Conservation (phyloP, 2,329 filamentous ascomycete species). For the Dactylellina sp. region DNA sequence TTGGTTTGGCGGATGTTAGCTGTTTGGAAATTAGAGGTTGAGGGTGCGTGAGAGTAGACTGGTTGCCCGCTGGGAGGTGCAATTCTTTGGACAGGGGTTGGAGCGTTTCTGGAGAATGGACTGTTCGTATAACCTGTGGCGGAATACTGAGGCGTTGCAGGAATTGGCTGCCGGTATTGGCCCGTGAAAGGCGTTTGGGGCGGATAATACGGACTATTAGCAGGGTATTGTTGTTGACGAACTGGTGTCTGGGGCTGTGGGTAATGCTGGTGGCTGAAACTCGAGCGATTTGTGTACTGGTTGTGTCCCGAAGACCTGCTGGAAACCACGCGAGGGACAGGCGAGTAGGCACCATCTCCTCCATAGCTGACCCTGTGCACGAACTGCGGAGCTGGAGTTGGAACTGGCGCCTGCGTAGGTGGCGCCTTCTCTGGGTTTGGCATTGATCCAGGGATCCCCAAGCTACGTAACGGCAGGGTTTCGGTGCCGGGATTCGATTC, state of each 20-base stretch:
- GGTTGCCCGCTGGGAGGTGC: constrained; percentile 17
- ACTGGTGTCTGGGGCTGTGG: constrained; percentile 31
- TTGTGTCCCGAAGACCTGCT: constrained; percentile 32
- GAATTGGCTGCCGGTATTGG: constrained; percentile 37
- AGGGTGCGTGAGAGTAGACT: constrained; percentile 28
- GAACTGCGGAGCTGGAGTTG: constrained; percentile 30
- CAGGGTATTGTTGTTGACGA: constrained; percentile 21
- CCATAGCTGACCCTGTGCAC: constrained; percentile 44
- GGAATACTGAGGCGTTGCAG: constrained; percentile 33
- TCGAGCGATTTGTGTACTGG: constrained; percentile 45
- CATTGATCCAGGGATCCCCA: constrained; percentile 19
- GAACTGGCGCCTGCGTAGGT: constrained; percentile 16
- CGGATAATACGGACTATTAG: constrained; percentile 24
- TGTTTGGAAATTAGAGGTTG: constrained; percentile 15
- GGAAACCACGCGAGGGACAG: constrained; percentile 36
- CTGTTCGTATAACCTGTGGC: constrained; percentile 33
- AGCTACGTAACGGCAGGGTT: background rate
- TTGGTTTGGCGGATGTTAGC: constrained; percentile 45
- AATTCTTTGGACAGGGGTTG: constrained; percentile 39
- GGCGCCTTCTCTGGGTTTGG: constrained; percentile 39
- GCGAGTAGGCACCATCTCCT: constrained; percentile 29
- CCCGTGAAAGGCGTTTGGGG: constrained; percentile 32
- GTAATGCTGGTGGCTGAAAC: constrained; percentile 38
- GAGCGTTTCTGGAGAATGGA: constrained; percentile 40
- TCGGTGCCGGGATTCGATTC: background rate